phyloP scores from a whole-genome alignment of 2,329 filamentous ascomycete genomes.

The Blumeria graminis region DNA sequence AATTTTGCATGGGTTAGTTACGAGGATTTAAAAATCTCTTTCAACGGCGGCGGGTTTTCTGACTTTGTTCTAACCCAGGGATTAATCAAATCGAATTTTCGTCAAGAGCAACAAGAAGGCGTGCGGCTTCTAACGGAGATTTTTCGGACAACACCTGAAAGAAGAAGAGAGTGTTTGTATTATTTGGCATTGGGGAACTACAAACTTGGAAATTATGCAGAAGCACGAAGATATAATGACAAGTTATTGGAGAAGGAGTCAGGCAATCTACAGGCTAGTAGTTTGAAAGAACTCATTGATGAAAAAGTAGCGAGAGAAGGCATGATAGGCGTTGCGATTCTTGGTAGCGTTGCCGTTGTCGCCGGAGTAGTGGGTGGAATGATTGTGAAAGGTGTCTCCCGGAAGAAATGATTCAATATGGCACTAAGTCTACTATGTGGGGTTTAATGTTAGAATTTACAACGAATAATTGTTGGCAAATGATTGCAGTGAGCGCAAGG shows the following conservation, averaged over 20 bases:
- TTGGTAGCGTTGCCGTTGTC: slow-evolving; percentile 76
- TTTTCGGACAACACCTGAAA: slow-evolving; percentile 79
- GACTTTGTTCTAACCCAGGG: slow-evolving; percentile 30
- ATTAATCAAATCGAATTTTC: slow-evolving; percentile 72
- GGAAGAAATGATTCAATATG: slow-evolving; percentile 17
- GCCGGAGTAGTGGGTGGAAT: slow-evolving; percentile 84
- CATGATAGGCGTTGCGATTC: slow-evolving; percentile 77
- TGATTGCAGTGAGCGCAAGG: too few relatives aligned
- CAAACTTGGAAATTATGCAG: slow-evolving; percentile 93
- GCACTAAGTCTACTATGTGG: background rate
- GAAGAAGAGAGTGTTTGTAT: slow-evolving; percentile 90
- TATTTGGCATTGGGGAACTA: slow-evolving; percentile 94
- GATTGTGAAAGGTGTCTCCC: slow-evolving; percentile 50
- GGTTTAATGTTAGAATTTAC: too few relatives aligned
- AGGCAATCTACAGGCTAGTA: slow-evolving; percentile 69
- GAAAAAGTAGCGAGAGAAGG: slow-evolving; percentile 93
- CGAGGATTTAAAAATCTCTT: background rate
- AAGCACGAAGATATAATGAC: slow-evolving; percentile 87
- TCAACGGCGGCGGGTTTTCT: background rate
- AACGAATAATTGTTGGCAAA: too few relatives aligned
- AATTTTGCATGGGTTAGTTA: slow-evolving; percentile 85
- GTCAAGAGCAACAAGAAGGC: slow-evolving; percentile 77
- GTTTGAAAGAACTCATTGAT: slow-evolving; percentile 71
- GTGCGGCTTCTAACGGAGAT: slow-evolving; percentile 88
- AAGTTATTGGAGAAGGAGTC: slow-evolving; percentile 76